A percentile compares a stretch with the other conserved stretches of the same genome.
These are phyloP conservation scores for Climacium dendroides DNA, from an alignment of 225 moss, liverwort and hornwort genomes.

Conservation along the genomic window DNA sequence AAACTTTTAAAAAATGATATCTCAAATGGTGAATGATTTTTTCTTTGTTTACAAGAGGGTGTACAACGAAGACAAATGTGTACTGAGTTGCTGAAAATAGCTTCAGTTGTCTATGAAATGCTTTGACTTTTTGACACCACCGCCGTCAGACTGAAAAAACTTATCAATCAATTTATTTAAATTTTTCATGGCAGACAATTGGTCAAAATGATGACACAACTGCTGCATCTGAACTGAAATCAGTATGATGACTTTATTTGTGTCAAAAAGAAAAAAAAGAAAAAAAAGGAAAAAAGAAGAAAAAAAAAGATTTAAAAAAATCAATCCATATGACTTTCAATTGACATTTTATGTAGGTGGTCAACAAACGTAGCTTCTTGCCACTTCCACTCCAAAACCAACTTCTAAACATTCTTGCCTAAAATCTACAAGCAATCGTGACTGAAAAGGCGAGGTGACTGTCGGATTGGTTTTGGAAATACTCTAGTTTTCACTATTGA, in stretches of 20 bases:
- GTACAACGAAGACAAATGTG: not conserved
- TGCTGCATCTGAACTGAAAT: not conserved
- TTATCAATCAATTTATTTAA: no score
- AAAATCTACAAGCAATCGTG: no score
- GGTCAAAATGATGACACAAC: no score
- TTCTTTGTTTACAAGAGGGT: not conserved
- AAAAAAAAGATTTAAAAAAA: no score
- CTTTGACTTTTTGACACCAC: not conserved
- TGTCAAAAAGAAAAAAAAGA: no score
- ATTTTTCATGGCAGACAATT: no score
- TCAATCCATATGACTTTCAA: no score
- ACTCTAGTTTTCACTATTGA: not conserved
- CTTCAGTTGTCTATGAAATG: not conserved
- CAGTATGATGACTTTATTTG: not conserved
- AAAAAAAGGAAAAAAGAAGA: no score
- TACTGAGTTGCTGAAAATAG: not conserved
- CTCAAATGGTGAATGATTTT: no score
- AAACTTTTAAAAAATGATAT: no score
- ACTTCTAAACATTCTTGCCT: not conserved
- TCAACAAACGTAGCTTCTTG: not conserved
- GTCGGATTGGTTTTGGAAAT: not conserved
- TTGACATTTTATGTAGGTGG: no score
- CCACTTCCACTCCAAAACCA: fast-evolving
- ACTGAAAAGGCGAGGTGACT: not conserved
- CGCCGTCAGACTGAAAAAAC: not conserved